Evolutionary conservation across 2,329 filamentous ascomycete species (phyloP), one percentile per base, ranked within the genome.

Genomic region (Beauveria rudraprayagi): DNA sequence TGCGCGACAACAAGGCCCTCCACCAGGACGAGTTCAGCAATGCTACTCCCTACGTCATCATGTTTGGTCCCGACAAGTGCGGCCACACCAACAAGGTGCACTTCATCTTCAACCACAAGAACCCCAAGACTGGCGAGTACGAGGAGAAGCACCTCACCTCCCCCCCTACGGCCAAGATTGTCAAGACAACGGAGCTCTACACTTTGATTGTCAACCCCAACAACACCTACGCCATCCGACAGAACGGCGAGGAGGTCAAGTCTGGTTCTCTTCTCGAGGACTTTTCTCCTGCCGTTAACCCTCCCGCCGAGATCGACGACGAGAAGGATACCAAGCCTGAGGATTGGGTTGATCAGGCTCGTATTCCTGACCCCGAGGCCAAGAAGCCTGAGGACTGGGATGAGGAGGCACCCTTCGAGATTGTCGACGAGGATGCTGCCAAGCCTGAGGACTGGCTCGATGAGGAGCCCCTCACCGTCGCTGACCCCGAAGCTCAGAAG

Each of bases 41-140:
- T 80, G 86, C 89, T 64, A 96, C 93, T 48, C 94, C 94, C 54
- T 99, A 99, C 75, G 90, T 99, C 69, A 96, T 99, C 84, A 99
- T 99, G 94, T 99, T 99, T 75, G 94, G 94, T 68, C 94, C 94
- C 70, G 94, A 99, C 83, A 97, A 97, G 88, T 99, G 94, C 76
- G 94, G 94, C 77, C 85, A 91, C 75, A 97, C 91, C 77, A 99
- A 99, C 88, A 97, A 97, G 89, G 90, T 95, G 58, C 84, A 86
- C 78, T 96, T 99, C 81, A 99, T 99, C 77, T 96, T 99, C 87
- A 94, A 95, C 80, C 94, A 99, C 89, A 99, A 97, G 90, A 99
- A 97, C 86, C 94, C 94, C 74, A 97, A 96, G 90, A 97, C 92
- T 52, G 93, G 93, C 81, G 91, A 97, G 78, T 99, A 99, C 72